A percentile compares a stretch with the other conserved stretches of the same genome.
These are phyloP conservation scores for Anastatica hierochuntica DNA, from an alignment of 345 rosid genomes.

Conservation along the genomic window DNA sequence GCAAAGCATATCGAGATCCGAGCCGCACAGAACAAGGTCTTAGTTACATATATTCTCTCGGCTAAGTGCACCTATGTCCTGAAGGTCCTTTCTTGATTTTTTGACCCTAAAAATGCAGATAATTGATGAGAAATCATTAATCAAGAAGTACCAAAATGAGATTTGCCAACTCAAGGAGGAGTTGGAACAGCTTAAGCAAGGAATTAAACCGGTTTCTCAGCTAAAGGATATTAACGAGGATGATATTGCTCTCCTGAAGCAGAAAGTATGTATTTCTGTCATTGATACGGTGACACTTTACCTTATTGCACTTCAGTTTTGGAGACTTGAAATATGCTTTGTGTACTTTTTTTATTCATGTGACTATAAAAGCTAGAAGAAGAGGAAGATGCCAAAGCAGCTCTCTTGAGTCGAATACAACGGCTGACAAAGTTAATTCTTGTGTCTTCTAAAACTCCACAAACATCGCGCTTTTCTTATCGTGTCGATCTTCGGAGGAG, in stretches of 20 bases:
- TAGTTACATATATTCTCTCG: not conserved
- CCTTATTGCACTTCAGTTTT: not conserved
- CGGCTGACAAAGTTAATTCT: conserved; percentile 81
- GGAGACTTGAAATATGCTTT: conserved; percentile 10
- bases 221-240: conserved; percentile 54
- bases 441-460: conserved; percentile 84
- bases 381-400: conserved; percentile 98
- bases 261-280: conserved; percentile 49
- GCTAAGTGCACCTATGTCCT: not conserved
- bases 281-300: not conserved
- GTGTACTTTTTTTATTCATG: conserved; percentile 10
- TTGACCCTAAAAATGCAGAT: conserved; percentile 45
- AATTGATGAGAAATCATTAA: conserved; percentile 89
- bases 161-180: conserved; percentile 84
- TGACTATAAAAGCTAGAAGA: conserved; percentile 59
- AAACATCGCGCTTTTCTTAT: conserved; percentile 55
- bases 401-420: conserved; percentile 85
- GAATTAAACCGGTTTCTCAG: conserved; percentile 71
- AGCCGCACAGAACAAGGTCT: conserved; percentile 90
- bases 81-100: conserved; percentile 12
- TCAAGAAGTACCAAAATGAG: conserved; percentile 94
- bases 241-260: conserved; percentile 71
- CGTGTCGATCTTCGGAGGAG: conserved; percentile 74
- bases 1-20: conserved; percentile 95
- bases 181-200: conserved; percentile 72